These are phyloP conservation scores for Cystobasidiaceae sp. DNA, from an alignment of 1,284 basidiomycete species.

Conservation along the genomic window DNA sequence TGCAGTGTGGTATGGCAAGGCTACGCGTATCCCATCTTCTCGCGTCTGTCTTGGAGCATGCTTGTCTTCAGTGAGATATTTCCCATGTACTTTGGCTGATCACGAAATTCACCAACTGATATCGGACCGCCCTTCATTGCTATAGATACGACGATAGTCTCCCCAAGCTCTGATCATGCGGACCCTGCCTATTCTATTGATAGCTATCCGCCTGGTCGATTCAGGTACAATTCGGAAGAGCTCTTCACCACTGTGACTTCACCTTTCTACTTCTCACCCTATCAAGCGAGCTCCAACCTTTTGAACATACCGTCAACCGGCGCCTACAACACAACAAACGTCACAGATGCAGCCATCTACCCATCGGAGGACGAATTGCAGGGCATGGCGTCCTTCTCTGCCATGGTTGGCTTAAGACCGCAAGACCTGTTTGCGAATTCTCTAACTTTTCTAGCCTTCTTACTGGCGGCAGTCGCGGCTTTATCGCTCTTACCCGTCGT, in stretches of 20 bases:
- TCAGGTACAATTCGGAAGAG: slow-evolving; percentile 22
- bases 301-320: slow-evolving; percentile 62
- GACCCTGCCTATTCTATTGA: slow-evolving; percentile 25
- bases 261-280: slow-evolving; percentile 54
- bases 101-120: slow-evolving; percentile 49
- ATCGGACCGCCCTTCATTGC: slow-evolving; percentile 61
- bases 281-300: slow-evolving; percentile 66
- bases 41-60: slow-evolving; percentile 79
- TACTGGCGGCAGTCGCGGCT: slow-evolving; percentile 54
- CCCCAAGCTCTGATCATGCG: slow-evolving; percentile 47
- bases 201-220: slow-evolving; percentile 12
- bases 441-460: slow-evolving; percentile 67
- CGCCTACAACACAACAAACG: slow-evolving; percentile 55
- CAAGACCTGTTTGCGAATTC: slow-evolving; percentile 82
- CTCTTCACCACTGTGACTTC: slow-evolving; percentile 10
- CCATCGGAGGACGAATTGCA: slow-evolving; percentile 10
- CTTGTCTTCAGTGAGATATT: slow-evolving; percentile 70
- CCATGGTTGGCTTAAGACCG: slow-evolving; percentile 69
- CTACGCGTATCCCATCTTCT: slow-evolving; percentile 81
- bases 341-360: slow-evolving; percentile 23
- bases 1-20: slow-evolving; percentile 89
- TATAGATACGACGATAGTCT: slow-evolving; percentile 61
- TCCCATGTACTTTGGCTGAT: background rate
- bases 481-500: slow-evolving; percentile 30
- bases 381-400: slow-evolving; percentile 76